Evolutionary conservation across 345 rosid genomes (phyloP), one percentile per base, ranked within the genome.

Genomic region (Arabis hirsuta): DNA sequence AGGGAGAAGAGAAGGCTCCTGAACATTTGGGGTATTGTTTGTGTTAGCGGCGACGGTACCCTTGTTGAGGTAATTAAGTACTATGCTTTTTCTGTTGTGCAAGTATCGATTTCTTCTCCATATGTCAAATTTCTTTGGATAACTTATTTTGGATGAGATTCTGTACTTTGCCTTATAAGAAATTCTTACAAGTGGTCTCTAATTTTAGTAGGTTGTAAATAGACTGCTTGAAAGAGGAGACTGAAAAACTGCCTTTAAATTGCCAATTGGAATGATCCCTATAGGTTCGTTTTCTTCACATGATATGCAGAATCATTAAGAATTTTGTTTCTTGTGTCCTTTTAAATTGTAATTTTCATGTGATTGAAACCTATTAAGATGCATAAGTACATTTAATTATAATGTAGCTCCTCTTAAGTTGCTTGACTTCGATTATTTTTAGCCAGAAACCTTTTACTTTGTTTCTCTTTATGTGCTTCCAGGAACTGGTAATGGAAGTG

Each of bases 1-100:
- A 16, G 16, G 16, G 16, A 16, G 16, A 16, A 16, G 16, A 16
- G 16, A 16, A 16, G 16, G 16, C 16, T 16, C 16, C 16, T 16
- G 16, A 16, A 16, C 16, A 16, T 16, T 16, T 16, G 16, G 16
- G 99, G 96, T 29, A 84, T 95, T 76, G 97, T 91, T 73, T 91
- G 99, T 73, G 93, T 91, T 24, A 95, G 99, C 14, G 99, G 99
- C 27, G 96, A 95, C 41, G 99, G 99, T 42, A 63, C 88, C 7
- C 97, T 91, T 72, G 99, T 87, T 67, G 99, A 95, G 97, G 99
- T 95, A 75, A 16, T 16, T 16, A 16, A 62, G 36, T 16, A 16
- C 16, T 16, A 16, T 16, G 16, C 16, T 16, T 16, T 16, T 16
- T 16, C 16, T 16, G 16, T 16, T 16, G 16, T 16, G 16, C 16